Evolutionary conservation across 352 stramenopile genomes (phyloP).

Genomic region (Globisporangium orthogonon): DNA sequence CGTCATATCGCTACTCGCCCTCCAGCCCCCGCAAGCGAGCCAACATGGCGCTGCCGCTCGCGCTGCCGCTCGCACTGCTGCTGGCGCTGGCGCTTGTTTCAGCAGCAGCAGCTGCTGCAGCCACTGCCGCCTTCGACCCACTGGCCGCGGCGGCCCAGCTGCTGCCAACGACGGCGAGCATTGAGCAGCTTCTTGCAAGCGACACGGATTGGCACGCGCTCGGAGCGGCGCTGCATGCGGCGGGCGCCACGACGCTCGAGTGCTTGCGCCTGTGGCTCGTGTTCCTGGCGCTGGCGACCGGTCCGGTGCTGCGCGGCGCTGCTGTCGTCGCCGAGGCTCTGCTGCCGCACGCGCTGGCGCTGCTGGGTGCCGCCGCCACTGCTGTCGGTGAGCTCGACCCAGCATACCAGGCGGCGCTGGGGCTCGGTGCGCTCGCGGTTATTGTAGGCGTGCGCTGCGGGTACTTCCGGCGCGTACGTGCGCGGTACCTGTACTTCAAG

Average conservation of each 20-base stretch:
- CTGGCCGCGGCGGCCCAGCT: slow-evolving; percentile 30
- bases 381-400: slow-evolving; percentile 55
- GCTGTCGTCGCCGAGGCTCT: slow-evolving; percentile 39
- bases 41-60: no score
- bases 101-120: neutral
- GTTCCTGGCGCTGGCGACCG: slow-evolving; percentile 39
- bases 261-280: slow-evolving; percentile 51
- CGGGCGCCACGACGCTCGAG: slow-evolving; percentile 47
- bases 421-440: slow-evolving; percentile 20
- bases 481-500: slow-evolving; percentile 45
- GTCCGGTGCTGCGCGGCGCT: slow-evolving; percentile 40
- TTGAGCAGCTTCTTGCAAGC: neutral
- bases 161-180: neutral
- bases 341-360: slow-evolving; percentile 57
- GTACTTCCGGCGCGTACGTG: slow-evolving; percentile 51
- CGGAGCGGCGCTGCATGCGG: slow-evolving; percentile 42
- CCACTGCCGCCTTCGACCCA: neutral
- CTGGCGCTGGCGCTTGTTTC: neutral
- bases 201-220: slow-evolving; percentile 64
- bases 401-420: slow-evolving; percentile 40
- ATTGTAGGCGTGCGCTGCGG: slow-evolving; percentile 52
- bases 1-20: no score
- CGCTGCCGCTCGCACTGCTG: neutral
- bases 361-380: slow-evolving; percentile 26
- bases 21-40: no score